These are phyloP conservation scores for Monosporascus sp. DNA, from an alignment of 2,329 filamentous ascomycete species.

Conservation along the genomic window DNA sequence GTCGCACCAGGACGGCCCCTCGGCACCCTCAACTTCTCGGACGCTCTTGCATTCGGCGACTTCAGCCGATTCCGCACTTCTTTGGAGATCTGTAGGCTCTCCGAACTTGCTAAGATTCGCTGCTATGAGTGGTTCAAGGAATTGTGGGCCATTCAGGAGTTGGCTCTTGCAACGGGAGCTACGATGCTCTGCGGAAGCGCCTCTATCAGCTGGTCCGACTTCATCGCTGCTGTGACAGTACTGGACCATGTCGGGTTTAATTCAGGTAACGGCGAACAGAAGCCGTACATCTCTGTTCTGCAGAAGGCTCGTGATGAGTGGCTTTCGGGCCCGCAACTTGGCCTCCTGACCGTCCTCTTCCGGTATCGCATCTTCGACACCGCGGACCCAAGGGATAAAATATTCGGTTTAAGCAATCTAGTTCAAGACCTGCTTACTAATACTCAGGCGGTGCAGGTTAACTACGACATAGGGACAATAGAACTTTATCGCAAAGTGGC, in stretches of 20 bases:
- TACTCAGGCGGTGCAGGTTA: constrained; percentile 8
- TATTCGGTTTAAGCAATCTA: constrained; percentile 15
- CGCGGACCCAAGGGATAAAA: constrained; percentile 18
- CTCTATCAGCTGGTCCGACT: constrained; percentile 8
- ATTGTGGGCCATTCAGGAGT: background rate
- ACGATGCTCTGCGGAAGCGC: constrained; percentile 11
- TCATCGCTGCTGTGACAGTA: constrained; percentile 14
- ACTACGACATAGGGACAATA: constrained; percentile 11
- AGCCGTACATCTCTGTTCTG: constrained; percentile 12
- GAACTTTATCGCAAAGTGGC: constrained; percentile 14
- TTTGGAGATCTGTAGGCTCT: constrained; percentile 8
- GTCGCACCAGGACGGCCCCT: constrained; percentile 3
- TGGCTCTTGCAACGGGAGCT: background rate
- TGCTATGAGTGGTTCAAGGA: background rate
- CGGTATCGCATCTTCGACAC: constrained; percentile 14
- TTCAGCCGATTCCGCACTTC: constrained; percentile 8
- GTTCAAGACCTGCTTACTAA: constrained; percentile 5
- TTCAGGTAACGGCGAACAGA: constrained; percentile 10
- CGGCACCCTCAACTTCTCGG: constrained; percentile 6
- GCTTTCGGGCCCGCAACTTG: constrained; percentile 2
- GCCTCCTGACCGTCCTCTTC: constrained; percentile 11
- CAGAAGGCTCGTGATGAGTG: constrained; percentile 10
- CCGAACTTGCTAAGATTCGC: constrained; percentile 11
- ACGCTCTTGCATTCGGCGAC: constrained; percentile 1
- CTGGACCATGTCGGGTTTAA: constrained; percentile 10